A percentile compares a stretch with the other conserved stretches of the same genome.
Conservation (phyloP, 768 basidiomycete species). For the Naganishia vishniacii region DNA sequence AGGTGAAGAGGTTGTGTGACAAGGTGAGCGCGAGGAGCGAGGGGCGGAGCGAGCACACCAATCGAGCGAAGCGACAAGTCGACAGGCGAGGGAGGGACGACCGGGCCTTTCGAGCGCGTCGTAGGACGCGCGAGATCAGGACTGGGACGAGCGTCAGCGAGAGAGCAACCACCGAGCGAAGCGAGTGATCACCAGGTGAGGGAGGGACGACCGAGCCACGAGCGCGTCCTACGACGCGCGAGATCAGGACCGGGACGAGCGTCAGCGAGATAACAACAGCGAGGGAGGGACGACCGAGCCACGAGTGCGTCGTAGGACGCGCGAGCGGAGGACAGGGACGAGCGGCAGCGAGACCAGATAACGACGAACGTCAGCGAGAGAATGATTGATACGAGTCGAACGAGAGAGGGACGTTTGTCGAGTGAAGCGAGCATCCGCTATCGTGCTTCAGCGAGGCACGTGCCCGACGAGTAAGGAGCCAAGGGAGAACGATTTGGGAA, state of each 20-base stretch:
- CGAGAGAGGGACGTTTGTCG: background rate
- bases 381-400: no score
- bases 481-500: no score
- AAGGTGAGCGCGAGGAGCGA: constrained; percentile 69
- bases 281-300: no score
- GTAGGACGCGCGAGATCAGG: background rate
- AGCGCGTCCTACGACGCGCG: no score
- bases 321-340: background rate
- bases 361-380: no score
- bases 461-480: no score
- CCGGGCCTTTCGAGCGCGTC: no score
- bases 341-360: no score
- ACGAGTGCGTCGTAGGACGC: no score
- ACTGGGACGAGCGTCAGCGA: background rate
- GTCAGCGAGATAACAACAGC: background rate
- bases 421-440: background rate
- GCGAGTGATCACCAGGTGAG: background rate
- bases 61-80: background rate
- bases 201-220: no score
- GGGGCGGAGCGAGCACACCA: no score
- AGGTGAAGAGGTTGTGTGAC: constrained; percentile 97
- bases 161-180: background rate
- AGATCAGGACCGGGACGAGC: background rate
- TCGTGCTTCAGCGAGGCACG: no score
- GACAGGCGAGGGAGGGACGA: background rate